Evolutionary conservation across 2,329 filamentous ascomycete species (phyloP).

Genomic region (Neonectria sp.): DNA sequence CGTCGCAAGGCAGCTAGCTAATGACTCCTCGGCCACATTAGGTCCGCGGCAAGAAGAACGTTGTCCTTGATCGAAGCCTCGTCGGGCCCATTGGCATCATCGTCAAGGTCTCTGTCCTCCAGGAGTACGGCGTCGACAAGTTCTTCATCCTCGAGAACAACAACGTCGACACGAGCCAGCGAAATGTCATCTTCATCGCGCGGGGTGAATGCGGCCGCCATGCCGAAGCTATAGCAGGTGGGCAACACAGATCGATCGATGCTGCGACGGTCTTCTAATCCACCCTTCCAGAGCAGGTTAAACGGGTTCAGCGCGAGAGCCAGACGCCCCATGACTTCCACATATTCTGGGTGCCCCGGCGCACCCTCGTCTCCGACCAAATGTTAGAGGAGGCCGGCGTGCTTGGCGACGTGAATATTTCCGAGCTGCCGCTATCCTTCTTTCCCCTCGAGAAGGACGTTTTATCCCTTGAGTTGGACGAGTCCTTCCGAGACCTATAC

Average conservation of each 20-base stretch:
- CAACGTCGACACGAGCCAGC: constrained; percentile 94
- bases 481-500: constrained; percentile 90
- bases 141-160: constrained; percentile 97
- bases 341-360: constrained; percentile 94
- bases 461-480: constrained; percentile 89
- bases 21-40: constrained; percentile 56
- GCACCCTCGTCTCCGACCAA: constrained; percentile 91
- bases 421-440: constrained; percentile 90
- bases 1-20: constrained; percentile 35
- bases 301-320: constrained; percentile 88
- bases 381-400: constrained; percentile 94
- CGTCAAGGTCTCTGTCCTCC: constrained; percentile 94
- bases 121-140: constrained; percentile 98
- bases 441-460: constrained; percentile 93
- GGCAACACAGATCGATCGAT: constrained; percentile 48
- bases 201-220: constrained; percentile 90
- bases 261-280: constrained; percentile 23
- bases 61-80: constrained; percentile 92
- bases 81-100: constrained; percentile 92
- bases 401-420: constrained; percentile 90
- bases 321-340: constrained; percentile 96
- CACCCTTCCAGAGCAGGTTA: constrained; percentile 84
- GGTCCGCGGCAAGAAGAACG: constrained; percentile 99
- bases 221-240: constrained; percentile 91
- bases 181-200: constrained; percentile 94